These are phyloP conservation scores for Scytalidium sp. DNA, from an alignment of 2,329 filamentous ascomycete genomes.

Conservation along the genomic window DNA sequence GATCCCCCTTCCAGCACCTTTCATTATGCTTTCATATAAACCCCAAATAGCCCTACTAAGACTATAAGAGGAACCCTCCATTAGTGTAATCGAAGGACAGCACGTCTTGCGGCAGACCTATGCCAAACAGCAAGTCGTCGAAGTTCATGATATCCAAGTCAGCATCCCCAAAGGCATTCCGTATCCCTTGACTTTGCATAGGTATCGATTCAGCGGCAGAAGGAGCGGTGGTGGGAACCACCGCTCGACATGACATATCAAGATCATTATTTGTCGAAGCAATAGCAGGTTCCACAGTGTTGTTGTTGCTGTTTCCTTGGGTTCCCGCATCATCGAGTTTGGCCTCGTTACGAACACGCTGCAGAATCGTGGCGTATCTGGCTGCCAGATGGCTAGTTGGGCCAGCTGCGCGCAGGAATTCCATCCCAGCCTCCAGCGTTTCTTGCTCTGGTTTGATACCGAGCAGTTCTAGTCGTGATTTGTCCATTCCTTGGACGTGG, in stretches of 20 bases:
- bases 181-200: not conserved
- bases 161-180: not conserved
- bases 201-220: not conserved
- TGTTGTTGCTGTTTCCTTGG: too few relatives aligned
- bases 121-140: not conserved
- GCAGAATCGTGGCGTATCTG: not conserved
- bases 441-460: not conserved
- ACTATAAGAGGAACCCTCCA: not conserved
- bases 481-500: not conserved
- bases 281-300: not conserved
- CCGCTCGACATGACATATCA: too few relatives aligned
- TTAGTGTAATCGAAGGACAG: not conserved
- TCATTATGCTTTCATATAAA: too few relatives aligned
- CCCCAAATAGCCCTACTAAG: too few relatives aligned
- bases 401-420: not conserved
- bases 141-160: slow-evolving; percentile 1
- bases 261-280: not conserved
- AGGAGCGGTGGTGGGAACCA: too few relatives aligned
- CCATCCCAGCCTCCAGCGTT: not conserved
- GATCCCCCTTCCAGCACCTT: too few relatives aligned
- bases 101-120: not conserved
- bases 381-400: not conserved
- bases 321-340: not conserved
- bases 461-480: not conserved
- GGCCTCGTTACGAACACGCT: not conserved